Percentiles rank a stretch among this genome's conserved stretches.
Evolutionary conservation across 768 basidiomycete genomes (phyloP).

Genomic region (Rhodotorula taiwanensis): DNA sequence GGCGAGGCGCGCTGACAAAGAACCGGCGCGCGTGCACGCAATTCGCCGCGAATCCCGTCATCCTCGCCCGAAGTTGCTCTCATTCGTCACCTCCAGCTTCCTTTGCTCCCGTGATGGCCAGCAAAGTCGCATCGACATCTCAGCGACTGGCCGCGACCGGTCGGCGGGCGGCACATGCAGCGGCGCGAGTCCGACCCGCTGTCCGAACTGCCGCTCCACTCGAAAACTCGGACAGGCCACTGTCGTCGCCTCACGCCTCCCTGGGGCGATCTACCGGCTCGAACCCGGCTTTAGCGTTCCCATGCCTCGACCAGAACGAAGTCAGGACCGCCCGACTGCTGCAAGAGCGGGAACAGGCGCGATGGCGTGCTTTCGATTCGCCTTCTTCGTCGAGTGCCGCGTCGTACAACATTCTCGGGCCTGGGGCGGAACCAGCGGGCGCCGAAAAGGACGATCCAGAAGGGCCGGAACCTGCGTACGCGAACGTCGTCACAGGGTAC

Average conservation of each 20-base stretch:
- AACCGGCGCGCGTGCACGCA: too few species aligned
- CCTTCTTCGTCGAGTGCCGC: slow-evolving; percentile 1
- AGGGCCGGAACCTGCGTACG: slow-evolving; percentile 38
- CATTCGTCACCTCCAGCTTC: not conserved
- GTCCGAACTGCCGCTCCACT: not conserved
- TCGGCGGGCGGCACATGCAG: too few species aligned
- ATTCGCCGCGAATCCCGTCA: not conserved
- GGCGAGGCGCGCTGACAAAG: too few species aligned
- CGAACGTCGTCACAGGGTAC: slow-evolving; percentile 49
- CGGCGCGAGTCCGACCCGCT: too few species aligned
- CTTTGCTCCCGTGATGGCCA: not conserved
- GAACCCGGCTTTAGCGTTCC: slow-evolving; percentile 40
- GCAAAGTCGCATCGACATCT: not conserved
- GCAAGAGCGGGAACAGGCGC: slow-evolving; percentile 19
- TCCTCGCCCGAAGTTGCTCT: too few species aligned
- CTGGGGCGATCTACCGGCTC: slow-evolving; percentile 13
- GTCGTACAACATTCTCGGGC: slow-evolving; percentile 31
- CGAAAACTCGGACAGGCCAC: not conserved
- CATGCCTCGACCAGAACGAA: slow-evolving; percentile 40
- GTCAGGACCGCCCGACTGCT: slow-evolving; percentile 31
- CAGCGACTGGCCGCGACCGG: too few species aligned
- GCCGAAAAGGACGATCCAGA: slow-evolving; percentile 24
- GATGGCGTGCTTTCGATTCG: too few species aligned
- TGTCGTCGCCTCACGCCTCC: not conserved
- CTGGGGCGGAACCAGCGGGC: not conserved